phyloP scores from a whole-genome alignment of 2,329 filamentous ascomycete species.

The Apiospora arundinis region DNA sequence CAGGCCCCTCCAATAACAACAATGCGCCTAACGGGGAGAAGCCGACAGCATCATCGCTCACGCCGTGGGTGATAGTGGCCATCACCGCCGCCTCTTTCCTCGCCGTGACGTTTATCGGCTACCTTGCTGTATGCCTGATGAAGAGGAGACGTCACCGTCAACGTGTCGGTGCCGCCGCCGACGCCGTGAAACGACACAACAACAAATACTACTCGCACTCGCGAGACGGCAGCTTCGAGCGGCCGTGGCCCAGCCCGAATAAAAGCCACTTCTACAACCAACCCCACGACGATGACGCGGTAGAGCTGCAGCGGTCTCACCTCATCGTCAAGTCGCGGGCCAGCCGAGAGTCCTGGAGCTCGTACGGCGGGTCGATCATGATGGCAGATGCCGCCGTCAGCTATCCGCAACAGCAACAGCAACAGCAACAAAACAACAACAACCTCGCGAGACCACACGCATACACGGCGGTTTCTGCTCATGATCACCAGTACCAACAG shows the following conservation, averaged over 20 bases:
- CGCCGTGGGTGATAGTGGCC: constrained; percentile 35
- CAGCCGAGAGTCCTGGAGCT: constrained; percentile 32
- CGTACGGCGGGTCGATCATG: background rate
- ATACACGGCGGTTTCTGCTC: background rate
- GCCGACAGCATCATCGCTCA: background rate
- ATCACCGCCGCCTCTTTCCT: constrained; percentile 34
- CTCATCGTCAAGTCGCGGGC: constrained; percentile 43
- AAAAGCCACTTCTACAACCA: constrained; percentile 23
- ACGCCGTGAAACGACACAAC: background rate
- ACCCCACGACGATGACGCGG: constrained; percentile 26
- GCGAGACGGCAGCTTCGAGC: background rate
- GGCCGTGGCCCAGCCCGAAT: constrained; percentile 25
- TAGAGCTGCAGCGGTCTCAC: constrained; percentile 37
- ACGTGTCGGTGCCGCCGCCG: background rate
- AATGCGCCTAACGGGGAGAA: background rate
- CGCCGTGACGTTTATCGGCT: constrained; percentile 29
- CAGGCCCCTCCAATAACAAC: background rate
- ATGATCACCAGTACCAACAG: background rate
- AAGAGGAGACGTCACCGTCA: background rate
- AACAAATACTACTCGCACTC: background rate
- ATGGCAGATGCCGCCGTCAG: background rate
- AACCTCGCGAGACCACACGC: background rate
- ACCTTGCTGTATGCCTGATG: constrained; percentile 13
- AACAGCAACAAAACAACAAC: background rate
- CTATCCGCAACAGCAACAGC: background rate